Conservation (phyloP, 257 asterid genomes). For the Solanum rostratum region DNA sequence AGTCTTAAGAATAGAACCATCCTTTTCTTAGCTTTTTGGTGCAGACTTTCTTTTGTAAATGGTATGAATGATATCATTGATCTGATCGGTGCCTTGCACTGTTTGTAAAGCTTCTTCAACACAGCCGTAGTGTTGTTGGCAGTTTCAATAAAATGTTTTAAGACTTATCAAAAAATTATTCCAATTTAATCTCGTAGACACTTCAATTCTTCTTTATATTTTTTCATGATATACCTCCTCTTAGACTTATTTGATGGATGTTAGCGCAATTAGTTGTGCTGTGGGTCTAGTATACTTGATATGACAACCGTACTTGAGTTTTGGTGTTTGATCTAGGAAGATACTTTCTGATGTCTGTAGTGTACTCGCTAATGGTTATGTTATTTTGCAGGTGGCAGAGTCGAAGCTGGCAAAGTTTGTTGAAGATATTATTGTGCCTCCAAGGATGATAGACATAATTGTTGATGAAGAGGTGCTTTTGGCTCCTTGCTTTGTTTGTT, state of each 20-base stretch:
- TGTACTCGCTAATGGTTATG: slow-evolving; percentile 4
- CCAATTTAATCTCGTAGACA: neutral
- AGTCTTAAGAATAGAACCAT: neutral
- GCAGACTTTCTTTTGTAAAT: neutral
- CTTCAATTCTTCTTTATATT: neutral
- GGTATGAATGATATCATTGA: neutral
- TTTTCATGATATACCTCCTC: neutral
- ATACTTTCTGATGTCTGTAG: neutral
- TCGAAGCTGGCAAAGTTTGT: slow-evolving; percentile 89
- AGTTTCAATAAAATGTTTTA: neutral
- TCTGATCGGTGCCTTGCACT: neutral
- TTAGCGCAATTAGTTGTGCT: neutral
- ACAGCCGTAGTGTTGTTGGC: neutral
- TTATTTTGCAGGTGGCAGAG: slow-evolving; percentile 72
- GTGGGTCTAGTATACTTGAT: neutral
- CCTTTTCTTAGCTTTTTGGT: neutral
- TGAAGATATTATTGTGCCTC: slow-evolving; percentile 94
- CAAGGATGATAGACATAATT: slow-evolving; percentile 90
- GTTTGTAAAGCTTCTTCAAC: neutral
- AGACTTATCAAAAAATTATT: neutral
- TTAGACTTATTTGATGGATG: neutral
- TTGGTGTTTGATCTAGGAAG: neutral
- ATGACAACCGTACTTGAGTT: neutral
- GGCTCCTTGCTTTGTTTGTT: slow-evolving; percentile 5
- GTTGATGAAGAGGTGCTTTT: slow-evolving; percentile 87